Base-by-base conservation (phyloP, 495 filamentous ascomycete species). In the Beverwykella pulmonaria region DNA sequence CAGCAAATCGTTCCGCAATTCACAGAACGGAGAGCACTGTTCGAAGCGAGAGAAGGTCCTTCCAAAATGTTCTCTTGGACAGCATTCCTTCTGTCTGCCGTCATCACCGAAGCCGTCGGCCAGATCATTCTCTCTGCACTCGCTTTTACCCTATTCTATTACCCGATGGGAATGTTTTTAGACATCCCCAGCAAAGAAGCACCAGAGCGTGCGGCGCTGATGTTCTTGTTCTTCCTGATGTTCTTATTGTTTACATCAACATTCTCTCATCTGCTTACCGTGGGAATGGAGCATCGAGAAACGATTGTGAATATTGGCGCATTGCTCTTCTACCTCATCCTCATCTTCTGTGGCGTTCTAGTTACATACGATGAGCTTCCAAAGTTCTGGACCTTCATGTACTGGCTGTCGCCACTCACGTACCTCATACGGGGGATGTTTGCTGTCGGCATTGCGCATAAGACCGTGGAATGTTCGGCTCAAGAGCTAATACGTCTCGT, bases 71-170 rank as follows among this genome's bases (percentile, higher is more conserved):
- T 61, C 27, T 61, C 64, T 1, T 67, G 64, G 64, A 23, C 15
- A 12, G 57, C 48, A 5, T 67, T 67, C 49, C 14, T 67, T 47
- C 23, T 32, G 0, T 79, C 83, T 34, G 95, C 95, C 73, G 87
- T 87, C 68, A 69, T 96, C 52, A 76, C 79, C 29, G 92, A 96
- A 79, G 77, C 95, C 59, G 26, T 56, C 22, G 61, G 64, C 57
- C 30, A 61, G 19, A 29, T 57, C 15, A 14, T 67, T 30, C 22
- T 57, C 12, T 44, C 64, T 26, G 48, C 48, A 1, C 50, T 61
- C 3, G 57, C 34, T 1, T 67, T 61, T 46, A 30, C 61, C 20
- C 14, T 25, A n/a, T 67, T 26, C 27, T 67, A 61, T 32, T 67
- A 29, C 29, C 64, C 57, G n/a, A n/a, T n/a, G n/a, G n/a, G n/a